Conservation (phyloP, 495 filamentous ascomycete genomes). For the Lichenothelia convexa region DNA sequence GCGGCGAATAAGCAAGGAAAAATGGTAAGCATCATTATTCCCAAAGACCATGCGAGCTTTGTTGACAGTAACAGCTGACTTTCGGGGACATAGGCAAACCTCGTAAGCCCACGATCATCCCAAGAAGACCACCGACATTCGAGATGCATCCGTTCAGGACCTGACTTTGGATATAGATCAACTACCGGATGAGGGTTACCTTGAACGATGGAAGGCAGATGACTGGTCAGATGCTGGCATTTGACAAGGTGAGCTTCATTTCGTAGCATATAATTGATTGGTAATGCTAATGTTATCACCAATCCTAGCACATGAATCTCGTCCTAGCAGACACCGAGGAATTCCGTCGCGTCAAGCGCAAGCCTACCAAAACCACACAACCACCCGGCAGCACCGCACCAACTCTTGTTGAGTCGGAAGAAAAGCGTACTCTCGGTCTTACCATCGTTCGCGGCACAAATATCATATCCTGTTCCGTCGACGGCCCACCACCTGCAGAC, state of each 20-base stretch:
- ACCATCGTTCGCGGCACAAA: constrained; percentile 88
- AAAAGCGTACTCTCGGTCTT: constrained; percentile 88
- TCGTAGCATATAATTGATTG: background rate
- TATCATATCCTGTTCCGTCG: constrained; percentile 85
- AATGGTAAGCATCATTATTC: constrained; percentile 55
- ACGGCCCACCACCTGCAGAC: constrained; percentile 91
- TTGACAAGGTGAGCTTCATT: constrained; percentile 74
- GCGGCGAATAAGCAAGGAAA: constrained; percentile 87
- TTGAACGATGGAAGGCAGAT: constrained; percentile 92
- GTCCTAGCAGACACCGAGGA: constrained; percentile 98
- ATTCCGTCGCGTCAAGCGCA: constrained; percentile 86
- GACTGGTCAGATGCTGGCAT: constrained; percentile 91
- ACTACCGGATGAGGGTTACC: constrained; percentile 96
- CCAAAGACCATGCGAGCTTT: constrained; percentile 19
- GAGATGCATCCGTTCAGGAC: no score
- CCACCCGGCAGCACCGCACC: constrained; percentile 43
- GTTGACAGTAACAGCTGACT: constrained; percentile 61
- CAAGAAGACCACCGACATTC: background rate
- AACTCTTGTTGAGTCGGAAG: constrained; percentile 67
- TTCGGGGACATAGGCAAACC: constrained; percentile 58
- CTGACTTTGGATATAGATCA: constrained; percentile 50
- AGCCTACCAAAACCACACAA: constrained; percentile 51
- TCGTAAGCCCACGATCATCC: constrained; percentile 44
- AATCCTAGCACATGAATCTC: constrained; percentile 84
- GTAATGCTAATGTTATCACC: background rate